phyloP scores from a whole-genome alignment of 2,329 filamentous ascomycete genomes.

The Coniochaeta sp. region DNA sequence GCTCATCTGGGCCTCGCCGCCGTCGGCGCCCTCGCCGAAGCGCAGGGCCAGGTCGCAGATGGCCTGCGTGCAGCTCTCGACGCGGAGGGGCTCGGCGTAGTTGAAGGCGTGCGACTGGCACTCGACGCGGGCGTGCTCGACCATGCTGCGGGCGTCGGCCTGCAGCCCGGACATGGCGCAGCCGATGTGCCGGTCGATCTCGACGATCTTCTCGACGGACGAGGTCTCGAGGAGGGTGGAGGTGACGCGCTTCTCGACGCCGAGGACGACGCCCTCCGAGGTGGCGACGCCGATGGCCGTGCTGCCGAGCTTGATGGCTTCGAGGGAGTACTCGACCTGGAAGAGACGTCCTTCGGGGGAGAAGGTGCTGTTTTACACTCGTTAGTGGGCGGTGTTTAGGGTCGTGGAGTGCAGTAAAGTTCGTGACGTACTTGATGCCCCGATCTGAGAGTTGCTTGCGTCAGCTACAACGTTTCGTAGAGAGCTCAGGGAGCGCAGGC shows the following conservation, averaged over 20 bases:
- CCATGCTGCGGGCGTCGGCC: conserved; percentile 94
- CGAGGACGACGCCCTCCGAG: conserved; percentile 88
- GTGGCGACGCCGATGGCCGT: conserved; percentile 98
- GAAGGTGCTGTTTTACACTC: conserved; percentile 69
- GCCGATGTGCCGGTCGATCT: conserved; percentile 97
- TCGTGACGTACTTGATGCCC: conserved; percentile 77
- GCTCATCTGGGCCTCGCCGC: conserved; percentile 98
- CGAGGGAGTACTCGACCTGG: conserved; percentile 99
- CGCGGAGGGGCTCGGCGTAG: conserved; percentile 89
- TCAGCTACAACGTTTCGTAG: conserved; percentile 21
- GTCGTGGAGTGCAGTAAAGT: not conserved
- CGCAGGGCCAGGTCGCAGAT: conserved; percentile 95
- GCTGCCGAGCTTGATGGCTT: conserved; percentile 98
- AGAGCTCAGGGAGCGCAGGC: not conserved
- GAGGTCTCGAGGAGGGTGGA: conserved; percentile 95
- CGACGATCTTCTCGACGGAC: conserved; percentile 98
- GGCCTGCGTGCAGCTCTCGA: conserved; percentile 97
- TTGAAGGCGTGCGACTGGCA: conserved; percentile 96
- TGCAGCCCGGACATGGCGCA: conserved; percentile 98
- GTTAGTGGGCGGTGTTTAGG: conserved; percentile 11
- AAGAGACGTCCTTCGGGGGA: conserved; percentile 98
- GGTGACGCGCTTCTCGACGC: conserved; percentile 98
- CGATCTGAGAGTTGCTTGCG: conserved; percentile 59
- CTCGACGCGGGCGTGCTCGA: conserved; percentile 97
- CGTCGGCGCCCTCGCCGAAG: conserved; percentile 95